Evolutionary conservation across 2,329 filamentous ascomycete species (phyloP).

Genomic region (Pochonia chlamydosporia): DNA sequence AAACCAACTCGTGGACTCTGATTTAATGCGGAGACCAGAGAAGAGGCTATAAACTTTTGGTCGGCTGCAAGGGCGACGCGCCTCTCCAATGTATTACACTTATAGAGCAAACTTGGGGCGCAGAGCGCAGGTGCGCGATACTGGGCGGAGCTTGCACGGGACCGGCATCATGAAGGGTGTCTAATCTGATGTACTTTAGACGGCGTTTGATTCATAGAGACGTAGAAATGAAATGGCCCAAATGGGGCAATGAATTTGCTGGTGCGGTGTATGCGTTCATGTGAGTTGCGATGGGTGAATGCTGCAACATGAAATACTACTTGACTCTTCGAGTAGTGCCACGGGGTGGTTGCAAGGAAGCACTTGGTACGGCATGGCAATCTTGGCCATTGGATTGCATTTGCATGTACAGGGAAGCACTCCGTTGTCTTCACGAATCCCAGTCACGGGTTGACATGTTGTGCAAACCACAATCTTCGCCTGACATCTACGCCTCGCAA

Average conservation of each 20-base stretch:
- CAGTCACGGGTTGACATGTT: too few relatives aligned
- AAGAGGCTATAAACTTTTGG: conserved; percentile 2
- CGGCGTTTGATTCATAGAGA: conserved; percentile 32
- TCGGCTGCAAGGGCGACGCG: conserved; percentile 19
- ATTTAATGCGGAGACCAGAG: not conserved
- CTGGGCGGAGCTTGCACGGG: conserved; percentile 19
- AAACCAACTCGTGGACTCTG: not conserved
- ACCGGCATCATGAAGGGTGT: conserved; percentile 27
- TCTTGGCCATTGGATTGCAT: too few relatives aligned
- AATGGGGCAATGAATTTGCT: not conserved
- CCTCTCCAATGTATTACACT: conserved; percentile 26
- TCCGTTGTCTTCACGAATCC: too few relatives aligned
- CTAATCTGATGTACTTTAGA: conserved; percentile 37
- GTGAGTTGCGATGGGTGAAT: too few relatives aligned
- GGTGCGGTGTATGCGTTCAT: not conserved
- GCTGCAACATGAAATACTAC: too few relatives aligned
- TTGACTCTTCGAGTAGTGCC: too few relatives aligned
- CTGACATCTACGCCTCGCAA: too few relatives aligned
- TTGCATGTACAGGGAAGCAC: too few relatives aligned
- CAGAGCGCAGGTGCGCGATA: conserved; percentile 26
- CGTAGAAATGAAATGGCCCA: conserved; percentile 26
- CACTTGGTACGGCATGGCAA: too few relatives aligned
- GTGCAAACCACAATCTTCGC: too few relatives aligned
- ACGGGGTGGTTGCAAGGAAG: too few relatives aligned
- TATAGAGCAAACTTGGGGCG: conserved; percentile 28